Conservation (phyloP, 352 stramenopile species). For the Pythium brachiatum region DNA sequence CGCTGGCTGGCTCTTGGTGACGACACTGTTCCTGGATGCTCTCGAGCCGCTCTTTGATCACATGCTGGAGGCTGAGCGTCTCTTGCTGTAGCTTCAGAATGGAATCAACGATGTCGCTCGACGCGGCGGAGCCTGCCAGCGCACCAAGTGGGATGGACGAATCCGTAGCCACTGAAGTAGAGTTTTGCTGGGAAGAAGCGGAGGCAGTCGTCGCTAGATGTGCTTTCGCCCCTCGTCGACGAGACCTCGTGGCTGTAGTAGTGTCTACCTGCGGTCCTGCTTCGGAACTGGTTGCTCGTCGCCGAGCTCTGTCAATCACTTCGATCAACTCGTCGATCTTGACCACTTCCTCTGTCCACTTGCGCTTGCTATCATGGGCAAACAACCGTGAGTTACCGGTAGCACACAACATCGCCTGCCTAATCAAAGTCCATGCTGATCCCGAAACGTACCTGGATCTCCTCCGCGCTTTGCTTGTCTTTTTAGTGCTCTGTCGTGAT, state of each 20-base stretch:
- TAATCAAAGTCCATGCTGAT: background rate
- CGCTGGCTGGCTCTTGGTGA: slow-evolving; percentile 58
- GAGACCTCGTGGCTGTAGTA: background rate
- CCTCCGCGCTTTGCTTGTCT: background rate
- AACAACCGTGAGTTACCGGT: background rate
- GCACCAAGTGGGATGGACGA: background rate
- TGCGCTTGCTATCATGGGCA: slow-evolving; percentile 36
- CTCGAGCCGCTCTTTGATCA: slow-evolving; percentile 47
- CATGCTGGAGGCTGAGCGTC: slow-evolving; percentile 46
- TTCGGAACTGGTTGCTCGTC: slow-evolving; percentile 25
- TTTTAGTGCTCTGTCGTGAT: background rate
- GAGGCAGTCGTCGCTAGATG: background rate
- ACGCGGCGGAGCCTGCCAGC: background rate
- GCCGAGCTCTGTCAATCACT: slow-evolving; percentile 52
- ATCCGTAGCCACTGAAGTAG: slow-evolving; percentile 16
- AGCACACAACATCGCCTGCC: background rate
- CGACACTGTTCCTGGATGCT: slow-evolving; percentile 34
- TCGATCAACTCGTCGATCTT: slow-evolving; percentile 64
- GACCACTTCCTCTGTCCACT: slow-evolving; percentile 44
- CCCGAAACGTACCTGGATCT: background rate
- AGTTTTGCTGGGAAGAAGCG: background rate
- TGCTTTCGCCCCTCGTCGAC: background rate
- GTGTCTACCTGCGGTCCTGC: background rate
- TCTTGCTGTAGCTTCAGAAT: slow-evolving; percentile 62
- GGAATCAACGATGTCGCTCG: slow-evolving; percentile 38